These are phyloP conservation scores for Rhodotorula mucilaginosa DNA, from an alignment of 1,284 basidiomycete species.

Conservation along the genomic window DNA sequence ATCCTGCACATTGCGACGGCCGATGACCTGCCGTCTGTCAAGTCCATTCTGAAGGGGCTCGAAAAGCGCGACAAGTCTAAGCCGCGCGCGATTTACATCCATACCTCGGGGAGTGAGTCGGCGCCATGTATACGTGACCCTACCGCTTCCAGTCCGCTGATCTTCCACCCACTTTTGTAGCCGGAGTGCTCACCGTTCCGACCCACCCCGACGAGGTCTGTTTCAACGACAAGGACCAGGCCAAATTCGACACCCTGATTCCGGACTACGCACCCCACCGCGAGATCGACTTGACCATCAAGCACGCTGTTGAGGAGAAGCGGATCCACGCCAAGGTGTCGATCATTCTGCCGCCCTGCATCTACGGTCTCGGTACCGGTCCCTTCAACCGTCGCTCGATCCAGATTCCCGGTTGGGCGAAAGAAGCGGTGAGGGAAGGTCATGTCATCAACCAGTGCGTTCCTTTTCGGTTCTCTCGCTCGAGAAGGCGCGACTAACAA, in stretches of 20 bases:
- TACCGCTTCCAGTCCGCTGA: not conserved
- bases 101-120: conserved; percentile 36
- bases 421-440: conserved; percentile 10
- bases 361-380: conserved; percentile 12
- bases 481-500: not conserved
- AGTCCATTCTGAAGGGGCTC: conserved; percentile 34
- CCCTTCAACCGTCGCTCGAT: conserved; percentile 28
- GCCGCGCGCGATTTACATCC: conserved; percentile 31
- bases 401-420: conserved; percentile 24
- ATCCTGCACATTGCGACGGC: conserved; percentile 38
- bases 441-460: conserved; percentile 9
- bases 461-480: too few relatives aligned
- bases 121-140: too few relatives aligned
- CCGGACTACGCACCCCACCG: conserved; percentile 31
- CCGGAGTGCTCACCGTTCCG: conserved; percentile 25
- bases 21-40: conserved; percentile 36
- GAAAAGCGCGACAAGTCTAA: conserved; percentile 5
- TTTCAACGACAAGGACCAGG: conserved; percentile 25
- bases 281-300: conserved; percentile 34
- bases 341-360: conserved; percentile 15
- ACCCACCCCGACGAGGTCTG: conserved; percentile 16
- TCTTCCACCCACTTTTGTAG: not conserved
- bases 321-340: conserved; percentile 26
- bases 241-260: conserved; percentile 23
- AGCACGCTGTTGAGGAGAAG: conserved; percentile 24